Evolutionary conservation across 1,139 yeast genomes (phyloP).

Genomic region (Protomyces macrosporus): DNA sequence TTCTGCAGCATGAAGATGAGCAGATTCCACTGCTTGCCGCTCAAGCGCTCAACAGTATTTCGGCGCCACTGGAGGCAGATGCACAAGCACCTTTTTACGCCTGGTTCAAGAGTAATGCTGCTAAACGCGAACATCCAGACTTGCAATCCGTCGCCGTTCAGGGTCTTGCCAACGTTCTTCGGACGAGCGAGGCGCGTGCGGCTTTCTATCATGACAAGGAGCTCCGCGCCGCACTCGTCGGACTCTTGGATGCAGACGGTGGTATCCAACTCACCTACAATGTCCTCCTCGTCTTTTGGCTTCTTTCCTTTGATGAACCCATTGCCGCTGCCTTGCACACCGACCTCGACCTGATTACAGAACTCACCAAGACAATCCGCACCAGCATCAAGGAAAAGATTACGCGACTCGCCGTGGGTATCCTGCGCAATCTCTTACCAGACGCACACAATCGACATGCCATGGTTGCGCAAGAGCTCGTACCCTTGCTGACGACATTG

Average conservation of each 20-base stretch:
- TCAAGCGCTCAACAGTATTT: constrained; percentile 38
- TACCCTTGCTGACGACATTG: constrained; percentile 61
- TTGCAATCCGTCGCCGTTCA: constrained; percentile 64
- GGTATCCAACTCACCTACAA: constrained; percentile 77
- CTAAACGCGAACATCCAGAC: constrained; percentile 44
- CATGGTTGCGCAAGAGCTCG: constrained; percentile 70
- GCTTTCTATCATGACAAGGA: constrained; percentile 51
- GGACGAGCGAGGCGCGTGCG: constrained; percentile 54
- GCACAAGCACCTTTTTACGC: constrained; percentile 44
- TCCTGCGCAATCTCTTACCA: constrained; percentile 47
- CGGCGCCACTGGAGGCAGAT: constrained; percentile 35
- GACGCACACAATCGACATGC: constrained; percentile 52
- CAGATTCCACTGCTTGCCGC: constrained; percentile 39
- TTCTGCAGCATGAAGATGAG: constrained; percentile 38
- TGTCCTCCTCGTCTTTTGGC: constrained; percentile 73
- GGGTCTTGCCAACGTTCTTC: constrained; percentile 57
- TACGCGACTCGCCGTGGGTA: constrained; percentile 65
- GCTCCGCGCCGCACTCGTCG: constrained; percentile 54
- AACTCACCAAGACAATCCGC: constrained; percentile 61
- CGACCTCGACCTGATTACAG: constrained; percentile 44
- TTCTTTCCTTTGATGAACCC: constrained; percentile 63
- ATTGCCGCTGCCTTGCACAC: constrained; percentile 50
- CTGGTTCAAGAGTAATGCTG: constrained; percentile 45
- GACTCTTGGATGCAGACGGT: constrained; percentile 48
- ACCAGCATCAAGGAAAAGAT: constrained; percentile 88